Percentiles rank a stretch among this genome's conserved stretches.
These are phyloP conservation scores for Dysphania ambrosioides DNA, from an alignment of 148 eudicot genomes.

Conservation along the genomic window DNA sequence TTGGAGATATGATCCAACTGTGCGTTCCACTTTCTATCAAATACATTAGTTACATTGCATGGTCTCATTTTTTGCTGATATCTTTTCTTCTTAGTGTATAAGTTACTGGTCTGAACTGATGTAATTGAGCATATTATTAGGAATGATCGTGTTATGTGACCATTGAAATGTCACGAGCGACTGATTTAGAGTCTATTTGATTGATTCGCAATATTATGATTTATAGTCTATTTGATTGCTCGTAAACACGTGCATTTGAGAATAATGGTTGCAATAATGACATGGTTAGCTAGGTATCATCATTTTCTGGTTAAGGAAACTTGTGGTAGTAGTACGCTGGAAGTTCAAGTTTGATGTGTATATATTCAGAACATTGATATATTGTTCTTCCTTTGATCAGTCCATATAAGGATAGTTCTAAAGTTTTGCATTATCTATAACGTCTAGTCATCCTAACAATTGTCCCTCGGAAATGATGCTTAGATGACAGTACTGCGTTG, in stretches of 20 bases:
- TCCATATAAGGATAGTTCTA: too few species aligned
- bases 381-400: background rate
- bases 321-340: background rate
- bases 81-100: too few species aligned
- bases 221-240: too few species aligned
- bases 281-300: conserved; percentile 8
- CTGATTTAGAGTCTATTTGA: background rate
- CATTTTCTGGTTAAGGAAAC: background rate
- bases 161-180: background rate
- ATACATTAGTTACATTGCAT: too few species aligned
- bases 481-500: background rate
- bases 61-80: background rate
- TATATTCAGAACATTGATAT: background rate
- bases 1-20: too few species aligned
- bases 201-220: background rate
- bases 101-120: background rate
- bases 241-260: conserved; percentile 1
- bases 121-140: background rate
- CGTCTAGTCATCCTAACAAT: too few species aligned
- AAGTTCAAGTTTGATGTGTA: background rate
- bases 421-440: too few species aligned
- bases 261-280: background rate
- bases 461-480: too few species aligned
- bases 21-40: too few species aligned
- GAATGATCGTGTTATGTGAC: background rate